Evolutionary conservation across 306 rosid species (phyloP).

Genomic region (Vigna reflexopilosa): DNA sequence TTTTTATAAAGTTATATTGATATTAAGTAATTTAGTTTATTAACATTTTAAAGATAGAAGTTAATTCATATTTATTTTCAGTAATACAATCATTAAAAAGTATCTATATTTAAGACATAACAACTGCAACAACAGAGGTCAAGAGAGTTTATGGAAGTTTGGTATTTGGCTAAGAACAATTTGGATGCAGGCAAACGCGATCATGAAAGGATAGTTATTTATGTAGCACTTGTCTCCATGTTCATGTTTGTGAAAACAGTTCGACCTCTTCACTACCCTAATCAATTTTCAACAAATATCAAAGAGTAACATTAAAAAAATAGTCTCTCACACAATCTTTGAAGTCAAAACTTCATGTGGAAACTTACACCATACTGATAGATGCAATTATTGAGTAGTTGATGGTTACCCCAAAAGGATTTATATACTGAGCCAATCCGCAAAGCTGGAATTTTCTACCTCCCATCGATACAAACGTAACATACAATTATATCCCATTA

Average conservation of each 20-base stretch:
- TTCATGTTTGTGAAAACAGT: slow-evolving; percentile 80
- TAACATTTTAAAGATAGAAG: no score
- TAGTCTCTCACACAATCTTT: neutral
- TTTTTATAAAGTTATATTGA: no score
- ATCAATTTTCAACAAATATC: neutral
- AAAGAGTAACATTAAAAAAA: neutral
- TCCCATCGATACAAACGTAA: slow-evolving; percentile 42
- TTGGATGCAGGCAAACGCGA: slow-evolving; percentile 66
- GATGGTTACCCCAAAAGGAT: slow-evolving; percentile 70
- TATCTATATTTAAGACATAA: slow-evolving; percentile 54
- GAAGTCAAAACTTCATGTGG: neutral
- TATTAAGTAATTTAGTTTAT: no score
- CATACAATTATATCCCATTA: neutral
- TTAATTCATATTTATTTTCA: no score
- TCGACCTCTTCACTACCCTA: slow-evolving; percentile 79
- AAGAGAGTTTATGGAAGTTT: slow-evolving; percentile 75
- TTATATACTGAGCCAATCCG: slow-evolving; percentile 80
- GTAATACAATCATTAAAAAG: no score
- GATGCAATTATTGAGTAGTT: slow-evolving; percentile 90
- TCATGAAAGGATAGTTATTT: slow-evolving; percentile 68
- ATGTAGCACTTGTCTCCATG: slow-evolving; percentile 58
- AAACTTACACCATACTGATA: slow-evolving; percentile 82
- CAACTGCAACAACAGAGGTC: slow-evolving; percentile 81
- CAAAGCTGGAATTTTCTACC: slow-evolving; percentile 74
- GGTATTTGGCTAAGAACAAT: slow-evolving; percentile 73